Evolutionary conservation across 2,329 filamentous ascomycete species (phyloP).

Genomic region (Sclerotinia subarctica): DNA sequence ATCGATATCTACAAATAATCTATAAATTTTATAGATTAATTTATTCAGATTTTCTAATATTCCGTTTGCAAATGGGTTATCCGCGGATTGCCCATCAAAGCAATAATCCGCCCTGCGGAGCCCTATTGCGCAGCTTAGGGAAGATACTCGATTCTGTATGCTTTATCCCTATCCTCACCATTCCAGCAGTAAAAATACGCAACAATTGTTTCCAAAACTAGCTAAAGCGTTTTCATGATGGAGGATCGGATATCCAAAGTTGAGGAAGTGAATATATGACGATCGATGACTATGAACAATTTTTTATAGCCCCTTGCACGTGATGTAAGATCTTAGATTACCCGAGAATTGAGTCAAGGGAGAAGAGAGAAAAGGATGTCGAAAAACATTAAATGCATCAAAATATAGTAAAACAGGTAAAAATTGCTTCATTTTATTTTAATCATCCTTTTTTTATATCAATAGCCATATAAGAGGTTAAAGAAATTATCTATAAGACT

Average conservation of each 20-base stretch:
- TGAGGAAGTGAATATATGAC: neutral
- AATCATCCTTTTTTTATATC: too few species aligned
- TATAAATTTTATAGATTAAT: too few species aligned
- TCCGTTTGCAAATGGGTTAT: too few species aligned
- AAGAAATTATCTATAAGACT: too few species aligned
- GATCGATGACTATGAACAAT: neutral
- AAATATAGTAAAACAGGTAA: neutral
- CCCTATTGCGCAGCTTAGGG: too few species aligned
- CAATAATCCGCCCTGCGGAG: too few species aligned
- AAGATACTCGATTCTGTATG: neutral
- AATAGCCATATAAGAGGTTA: too few species aligned
- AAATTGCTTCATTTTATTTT: too few species aligned
- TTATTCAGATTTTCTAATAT: too few species aligned
- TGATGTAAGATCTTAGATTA: neutral
- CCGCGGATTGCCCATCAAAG: too few species aligned
- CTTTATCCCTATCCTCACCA: neutral
- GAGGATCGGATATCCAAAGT: too few species aligned
- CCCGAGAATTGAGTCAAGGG: neutral
- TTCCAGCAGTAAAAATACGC: neutral
- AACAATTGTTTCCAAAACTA: neutral
- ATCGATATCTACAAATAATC: too few species aligned
- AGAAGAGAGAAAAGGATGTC: neutral
- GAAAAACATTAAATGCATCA: neutral
- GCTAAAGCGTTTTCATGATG: neutral
- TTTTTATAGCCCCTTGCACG: neutral